Evolutionary conservation across 1,284 basidiomycete genomes (phyloP), one percentile per base, ranked within the genome.

Genomic region (Trametes sp.): DNA sequence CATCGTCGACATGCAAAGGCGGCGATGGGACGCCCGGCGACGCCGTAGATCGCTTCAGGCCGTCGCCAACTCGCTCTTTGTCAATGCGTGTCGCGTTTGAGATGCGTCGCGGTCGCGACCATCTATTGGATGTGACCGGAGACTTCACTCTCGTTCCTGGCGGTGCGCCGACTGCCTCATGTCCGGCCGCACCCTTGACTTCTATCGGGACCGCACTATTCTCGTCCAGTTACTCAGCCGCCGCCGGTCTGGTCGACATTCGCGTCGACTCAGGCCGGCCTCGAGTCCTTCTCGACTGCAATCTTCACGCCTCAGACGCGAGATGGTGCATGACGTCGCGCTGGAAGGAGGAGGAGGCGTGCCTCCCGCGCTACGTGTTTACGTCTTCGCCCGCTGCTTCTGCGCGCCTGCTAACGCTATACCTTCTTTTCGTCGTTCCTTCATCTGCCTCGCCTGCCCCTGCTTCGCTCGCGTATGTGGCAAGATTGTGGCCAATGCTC

Each of bases 341-440:
- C 51, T 52, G 42, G 42, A 45, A 59, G 50, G 31, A 13, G 42
- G 16, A 45, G 48, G 42, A 26, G 24, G 14, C 55, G 36, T 48
- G 55, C 38, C 48, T 44, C 13, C 21, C 28, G 48, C 49, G 49
- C 21, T 52, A 58, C 23, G 51, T 35, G 51, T 31, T 48, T 59
- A 49, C 52, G 58, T 54, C 26, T 54, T 48, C 24, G 42, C 10
- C 0, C 49, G 7, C 19, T 29, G 35, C 48, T 57, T 51, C 57
- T 45, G 50, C 42, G 57, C 57, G 57, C 36, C 36, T 48, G 58
- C 26, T 49, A 54, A 54, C 35, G 59, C 52, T 60, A 60, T 59
- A 59, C 51, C 52, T 54, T 54, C 52, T 60, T 60, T 60, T 19
- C 33, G 45, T n/a, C 45, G 52, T 60, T 60, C 59, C 45, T 54